These are phyloP conservation scores for Paraleonurus japonicus DNA, from an alignment of 257 asterid genomes.

Conservation along the genomic window DNA sequence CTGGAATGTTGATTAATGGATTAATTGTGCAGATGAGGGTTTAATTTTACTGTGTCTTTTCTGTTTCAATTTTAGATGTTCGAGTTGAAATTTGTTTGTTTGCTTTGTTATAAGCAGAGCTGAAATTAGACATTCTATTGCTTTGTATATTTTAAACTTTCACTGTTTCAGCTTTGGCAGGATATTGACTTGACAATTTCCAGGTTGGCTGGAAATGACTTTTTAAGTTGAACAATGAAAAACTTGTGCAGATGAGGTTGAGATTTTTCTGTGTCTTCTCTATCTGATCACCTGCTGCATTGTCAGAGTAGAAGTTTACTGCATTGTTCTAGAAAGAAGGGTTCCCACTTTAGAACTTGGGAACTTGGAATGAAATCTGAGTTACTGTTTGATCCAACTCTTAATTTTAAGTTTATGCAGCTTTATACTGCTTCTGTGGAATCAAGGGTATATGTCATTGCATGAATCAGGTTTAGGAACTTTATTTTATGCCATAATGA, in stretches of 20 bases:
- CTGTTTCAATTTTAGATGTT: slow-evolving; percentile 14
- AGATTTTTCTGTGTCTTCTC: not conserved
- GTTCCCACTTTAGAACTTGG: slow-evolving; percentile 4
- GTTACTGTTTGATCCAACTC: not conserved
- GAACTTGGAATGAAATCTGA: slow-evolving; percentile 3
- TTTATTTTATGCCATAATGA: not conserved
- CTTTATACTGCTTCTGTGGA: slow-evolving; percentile 4
- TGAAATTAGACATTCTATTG: not conserved
- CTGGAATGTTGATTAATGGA: not conserved
- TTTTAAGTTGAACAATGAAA: not conserved
- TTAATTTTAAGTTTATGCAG: slow-evolving; percentile 6
- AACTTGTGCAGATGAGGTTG: slow-evolving; percentile 1
- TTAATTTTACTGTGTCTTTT: not conserved
- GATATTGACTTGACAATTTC: not conserved
- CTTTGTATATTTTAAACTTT: not conserved
- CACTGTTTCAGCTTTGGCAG: not conserved
- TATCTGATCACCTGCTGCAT: slow-evolving; percentile 16
- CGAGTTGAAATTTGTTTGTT: not conserved
- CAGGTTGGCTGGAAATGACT: slow-evolving; percentile 8
- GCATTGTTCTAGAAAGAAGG: slow-evolving; percentile 3
- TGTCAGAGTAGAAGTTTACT: not conserved
- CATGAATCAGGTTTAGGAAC: not conserved
- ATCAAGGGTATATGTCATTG: not conserved
- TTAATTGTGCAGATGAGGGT: not conserved
- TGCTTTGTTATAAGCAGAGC: not conserved